Percentiles rank a stretch among this genome's conserved stretches.
phyloP scores from a whole-genome alignment of 2,329 filamentous ascomycete genomes.

The Colletotrichum eremochloae region DNA sequence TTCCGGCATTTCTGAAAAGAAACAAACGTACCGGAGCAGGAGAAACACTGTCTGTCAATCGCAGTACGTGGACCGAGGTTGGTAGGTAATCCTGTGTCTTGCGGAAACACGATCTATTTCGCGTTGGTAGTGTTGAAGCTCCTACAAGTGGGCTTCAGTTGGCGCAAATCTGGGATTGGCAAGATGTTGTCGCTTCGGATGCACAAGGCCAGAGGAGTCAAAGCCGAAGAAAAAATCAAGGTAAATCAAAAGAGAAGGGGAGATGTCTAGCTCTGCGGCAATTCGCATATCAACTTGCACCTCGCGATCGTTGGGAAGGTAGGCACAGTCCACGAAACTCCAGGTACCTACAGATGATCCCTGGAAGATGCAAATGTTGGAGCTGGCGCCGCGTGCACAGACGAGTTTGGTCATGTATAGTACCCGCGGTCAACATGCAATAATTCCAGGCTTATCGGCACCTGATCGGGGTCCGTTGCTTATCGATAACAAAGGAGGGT shows the following conservation, averaged over 20 bases:
- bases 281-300: slow-evolving; percentile 3
- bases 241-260: not conserved
- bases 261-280: slow-evolving; percentile 2
- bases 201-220: not conserved
- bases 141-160: slow-evolving; percentile 3
- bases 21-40: not conserved
- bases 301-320: slow-evolving; percentile 1
- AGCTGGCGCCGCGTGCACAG: slow-evolving; percentile 36
- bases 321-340: not conserved
- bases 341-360: slow-evolving; percentile 23
- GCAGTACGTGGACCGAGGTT: not conserved
- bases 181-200: slow-evolving; percentile 23
- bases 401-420: slow-evolving; percentile 6
- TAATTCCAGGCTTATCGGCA: slow-evolving; percentile 38
- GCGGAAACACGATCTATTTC: slow-evolving; percentile 2
- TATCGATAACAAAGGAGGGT: slow-evolving; percentile 32
- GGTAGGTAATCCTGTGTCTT: not conserved
- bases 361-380: slow-evolving; percentile 35
- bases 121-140: slow-evolving; percentile 19
- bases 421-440: slow-evolving; percentile 17
- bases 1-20: not conserved
- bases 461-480: slow-evolving; percentile 35
- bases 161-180: slow-evolving; percentile 22
- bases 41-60: not conserved
- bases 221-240: not conserved